Base-by-base conservation (phyloP, 1,284 basidiomycete genomes). In the Ceratobasidium sp. region DNA sequence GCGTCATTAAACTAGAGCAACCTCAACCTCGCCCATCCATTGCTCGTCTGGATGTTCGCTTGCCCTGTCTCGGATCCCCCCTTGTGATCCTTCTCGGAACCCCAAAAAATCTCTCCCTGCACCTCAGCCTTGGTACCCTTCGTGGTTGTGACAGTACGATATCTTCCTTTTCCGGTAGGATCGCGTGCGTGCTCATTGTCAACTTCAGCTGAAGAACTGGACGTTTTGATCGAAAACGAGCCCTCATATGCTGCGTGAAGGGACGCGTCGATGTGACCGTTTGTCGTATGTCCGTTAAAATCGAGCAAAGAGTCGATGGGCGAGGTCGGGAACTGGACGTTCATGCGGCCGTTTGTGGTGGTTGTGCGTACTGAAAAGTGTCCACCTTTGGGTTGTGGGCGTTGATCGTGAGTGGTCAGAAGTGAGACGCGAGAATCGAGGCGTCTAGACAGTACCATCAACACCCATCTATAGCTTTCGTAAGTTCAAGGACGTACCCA, bases 301-400 rank as follows among this genome's bases (percentile, higher is more conserved):
- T 75, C 62, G 13, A 75, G 73, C 12, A 75, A 28, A 28, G 73
- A 75, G 46, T 75, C 52, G 52, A 75, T 50, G 17, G 73, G 73
- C 3, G 61, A 26, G 50, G 48, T 66, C 3, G 73, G 73, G 57
- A 54, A 66, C 38, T 17, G 56, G 62, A 75, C 52, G 26, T 75
- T 46, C 3, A 75, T 33, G n/a, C 52, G 62, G 50, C 73, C 73
- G 40, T 75, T 75, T 15, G 62, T 13, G 13, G 73, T 66, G 6
- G 28, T 42, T 10, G 59, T 38, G 3, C 28, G 9, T 10, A 75
- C 73, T 13, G 15, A 65, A 40, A 75, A 75, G 62, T 75, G 73
- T 9, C 73, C 73, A n/a, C 73, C 73, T 44, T 66, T 75, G 48
- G 73, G 73, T 44, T 75, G 73, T n/a, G 73, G 73, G 38, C 73